Conservation (phyloP, 2,329 filamentous ascomycete species). For the Pseudocercospora fuligena region DNA sequence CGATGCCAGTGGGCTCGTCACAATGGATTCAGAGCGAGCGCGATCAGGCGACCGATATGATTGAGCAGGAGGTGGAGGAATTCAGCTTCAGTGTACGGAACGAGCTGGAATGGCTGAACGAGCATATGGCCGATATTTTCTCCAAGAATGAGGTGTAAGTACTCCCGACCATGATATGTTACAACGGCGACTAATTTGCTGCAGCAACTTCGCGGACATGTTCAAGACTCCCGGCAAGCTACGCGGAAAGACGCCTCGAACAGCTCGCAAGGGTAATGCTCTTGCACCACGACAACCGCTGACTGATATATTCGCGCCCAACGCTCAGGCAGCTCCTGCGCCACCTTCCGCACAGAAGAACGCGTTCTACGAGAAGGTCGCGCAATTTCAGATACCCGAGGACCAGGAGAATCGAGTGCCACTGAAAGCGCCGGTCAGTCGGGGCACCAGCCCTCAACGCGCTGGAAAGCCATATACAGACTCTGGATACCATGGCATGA, state of each 20-base stretch:
- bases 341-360: conserved; percentile 59
- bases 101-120: conserved; percentile 97
- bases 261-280: conserved; percentile 64
- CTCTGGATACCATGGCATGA: conserved; percentile 74
- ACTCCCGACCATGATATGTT: not conserved
- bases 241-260: conserved; percentile 79
- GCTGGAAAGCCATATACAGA: conserved; percentile 53
- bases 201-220: conserved; percentile 87
- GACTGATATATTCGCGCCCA: conserved; percentile 54
- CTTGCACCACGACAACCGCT: conserved; percentile 62
- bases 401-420: conserved; percentile 50
- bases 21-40: conserved; percentile 87
- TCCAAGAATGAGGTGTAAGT: conserved; percentile 81
- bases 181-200: conserved; percentile 34
- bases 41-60: conserved; percentile 74
- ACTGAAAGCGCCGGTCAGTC: conserved; percentile 33
- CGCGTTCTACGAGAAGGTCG: conserved; percentile 57
- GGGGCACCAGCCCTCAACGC: conserved; percentile 41
- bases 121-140: conserved; percentile 96
- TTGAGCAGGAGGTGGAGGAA: conserved; percentile 84
- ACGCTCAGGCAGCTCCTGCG: conserved; percentile 50
- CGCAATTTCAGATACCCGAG: conserved; percentile 64
- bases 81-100: conserved; percentile 90
- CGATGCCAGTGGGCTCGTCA: conserved; percentile 38
- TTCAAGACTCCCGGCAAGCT: conserved; percentile 92